A percentile compares a stretch with the other conserved stretches of the same genome.
Conservation (phyloP, 2,329 filamentous ascomycete genomes). For the Venturia carpophila region DNA sequence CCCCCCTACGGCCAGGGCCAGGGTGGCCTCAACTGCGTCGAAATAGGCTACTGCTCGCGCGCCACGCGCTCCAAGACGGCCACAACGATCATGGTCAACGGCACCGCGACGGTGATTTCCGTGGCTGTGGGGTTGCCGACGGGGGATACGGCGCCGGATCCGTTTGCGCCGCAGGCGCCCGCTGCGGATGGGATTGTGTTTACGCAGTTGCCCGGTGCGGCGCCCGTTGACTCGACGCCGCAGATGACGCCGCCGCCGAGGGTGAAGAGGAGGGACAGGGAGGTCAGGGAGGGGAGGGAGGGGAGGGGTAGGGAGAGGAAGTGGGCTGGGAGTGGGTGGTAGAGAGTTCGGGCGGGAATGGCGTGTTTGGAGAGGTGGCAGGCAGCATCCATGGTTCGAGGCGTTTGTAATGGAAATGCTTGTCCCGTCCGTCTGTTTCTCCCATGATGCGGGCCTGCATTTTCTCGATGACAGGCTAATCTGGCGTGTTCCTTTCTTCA, state of each 20-base stretch:
- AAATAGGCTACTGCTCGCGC: slow-evolving; percentile 15
- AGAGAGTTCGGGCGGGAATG: no score
- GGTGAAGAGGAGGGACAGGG: not conserved
- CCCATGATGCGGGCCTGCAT: no score
- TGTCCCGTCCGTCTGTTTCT: no score
- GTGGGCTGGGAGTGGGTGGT: not conserved
- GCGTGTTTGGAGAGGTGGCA: not conserved
- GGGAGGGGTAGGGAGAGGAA: not conserved
- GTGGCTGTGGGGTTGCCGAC: slow-evolving; percentile 11
- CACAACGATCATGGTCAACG: slow-evolving; percentile 7
- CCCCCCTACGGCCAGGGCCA: slow-evolving; percentile 11
- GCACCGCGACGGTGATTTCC: not conserved
- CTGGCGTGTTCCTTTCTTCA: no score
- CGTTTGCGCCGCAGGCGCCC: not conserved
- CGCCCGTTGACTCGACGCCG: not conserved
- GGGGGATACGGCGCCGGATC: not conserved
- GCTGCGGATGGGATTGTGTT: not conserved
- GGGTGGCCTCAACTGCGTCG: slow-evolving; percentile 16
- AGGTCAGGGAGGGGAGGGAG: not conserved
- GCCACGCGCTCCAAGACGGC: not conserved
- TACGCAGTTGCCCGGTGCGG: not conserved
- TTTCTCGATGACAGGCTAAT: no score
- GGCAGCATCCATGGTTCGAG: no score
- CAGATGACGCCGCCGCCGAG: not conserved
- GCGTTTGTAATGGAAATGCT: not conserved